Base-by-base conservation (phyloP, 2,329 filamentous ascomycete species). In the Epichloe brachyelytri region DNA sequence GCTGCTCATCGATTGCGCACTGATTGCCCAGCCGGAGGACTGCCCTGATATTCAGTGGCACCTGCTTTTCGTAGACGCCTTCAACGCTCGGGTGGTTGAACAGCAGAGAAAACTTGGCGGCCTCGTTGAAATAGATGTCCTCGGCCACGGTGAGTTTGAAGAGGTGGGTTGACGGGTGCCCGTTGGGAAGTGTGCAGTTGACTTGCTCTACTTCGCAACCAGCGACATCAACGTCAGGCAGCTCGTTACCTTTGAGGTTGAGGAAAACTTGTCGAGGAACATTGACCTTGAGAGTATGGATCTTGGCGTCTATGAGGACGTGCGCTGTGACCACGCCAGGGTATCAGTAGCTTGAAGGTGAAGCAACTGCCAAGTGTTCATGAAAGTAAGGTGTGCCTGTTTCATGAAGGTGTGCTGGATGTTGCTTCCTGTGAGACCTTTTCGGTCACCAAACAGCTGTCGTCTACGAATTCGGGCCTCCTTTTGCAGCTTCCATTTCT, bases 401-500 rank as follows among this genome's bases (percentile, higher is more conserved):
- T 93, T 94, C 62, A 90, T 82, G 75, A 98, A 96, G 0, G 77
- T 80, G 54, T 80, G 76, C 59, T 82, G 79, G 57, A 85, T 78
- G 54, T 81, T 80, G 62, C 68, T 78, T 39, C 58, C 64, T 7
- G 60, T 57, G 40, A 63, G 58, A 11, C 73, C 72, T 53, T 83
- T 79, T 52, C 85, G 83, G 60, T 98, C 91, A 53, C 93, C 93
- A 60, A 98, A 98, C 1, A 98, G 74, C 64, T 98, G 93, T 46
- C 91, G 80, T 56, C 94, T 79, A 43, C 91, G 83, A 54, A 84
- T 77, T 20, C 93, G 82, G 36, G 91, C 89, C 64, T 95, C 86
- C 62, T 89, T 95, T 65, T 99, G 93, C 38, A 97, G 85, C 71
- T 91, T 96, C 93, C 93, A 99, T 68, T 98, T 98, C 70, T 90